A percentile compares a stretch with the other conserved stretches of the same genome.
These are phyloP conservation scores for Aspergillus homomorphus DNA, from an alignment of 495 filamentous ascomycete species.

Conservation along the genomic window DNA sequence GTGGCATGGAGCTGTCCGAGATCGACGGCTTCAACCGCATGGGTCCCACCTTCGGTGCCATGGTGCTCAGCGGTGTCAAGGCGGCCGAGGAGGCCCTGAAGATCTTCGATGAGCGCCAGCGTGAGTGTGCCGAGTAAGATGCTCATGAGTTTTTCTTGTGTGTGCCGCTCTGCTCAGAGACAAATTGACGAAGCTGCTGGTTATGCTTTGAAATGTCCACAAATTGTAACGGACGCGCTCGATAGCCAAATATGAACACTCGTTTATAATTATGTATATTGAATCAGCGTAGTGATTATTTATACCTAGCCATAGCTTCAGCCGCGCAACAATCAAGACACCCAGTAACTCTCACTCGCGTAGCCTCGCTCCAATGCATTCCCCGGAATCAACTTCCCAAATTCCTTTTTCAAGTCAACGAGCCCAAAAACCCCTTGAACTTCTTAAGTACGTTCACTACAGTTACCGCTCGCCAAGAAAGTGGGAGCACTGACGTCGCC, in stretches of 20 bases:
- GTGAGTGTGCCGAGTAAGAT: conserved; percentile 48
- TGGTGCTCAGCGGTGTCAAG: conserved; percentile 81
- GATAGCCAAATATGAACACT: background rate
- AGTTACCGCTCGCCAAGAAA: too few species aligned
- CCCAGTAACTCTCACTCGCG: too few species aligned
- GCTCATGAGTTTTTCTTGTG: background rate
- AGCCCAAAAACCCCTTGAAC: too few species aligned
- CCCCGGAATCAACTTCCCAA: too few species aligned
- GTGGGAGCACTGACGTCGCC: too few species aligned
- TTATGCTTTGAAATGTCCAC: background rate
- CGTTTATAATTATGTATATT: background rate
- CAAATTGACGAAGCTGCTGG: background rate
- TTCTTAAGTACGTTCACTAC: too few species aligned
- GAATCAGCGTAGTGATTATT: background rate
- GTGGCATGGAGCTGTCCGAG: conserved; percentile 90
- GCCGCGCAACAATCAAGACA: too few species aligned
- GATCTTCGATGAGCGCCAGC: conserved; percentile 73
- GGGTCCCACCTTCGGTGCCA: conserved; percentile 77
- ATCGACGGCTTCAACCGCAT: conserved; percentile 87
- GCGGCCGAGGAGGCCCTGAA: conserved; percentile 79
- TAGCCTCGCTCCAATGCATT: too few species aligned
- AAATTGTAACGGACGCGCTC: background rate
- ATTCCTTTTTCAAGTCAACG: too few species aligned
- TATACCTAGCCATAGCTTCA: too few species aligned
- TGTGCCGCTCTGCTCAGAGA: too few species aligned